phyloP scores from a whole-genome alignment of 2,329 filamentous ascomycete species.

The Lithohypha guttulata region DNA sequence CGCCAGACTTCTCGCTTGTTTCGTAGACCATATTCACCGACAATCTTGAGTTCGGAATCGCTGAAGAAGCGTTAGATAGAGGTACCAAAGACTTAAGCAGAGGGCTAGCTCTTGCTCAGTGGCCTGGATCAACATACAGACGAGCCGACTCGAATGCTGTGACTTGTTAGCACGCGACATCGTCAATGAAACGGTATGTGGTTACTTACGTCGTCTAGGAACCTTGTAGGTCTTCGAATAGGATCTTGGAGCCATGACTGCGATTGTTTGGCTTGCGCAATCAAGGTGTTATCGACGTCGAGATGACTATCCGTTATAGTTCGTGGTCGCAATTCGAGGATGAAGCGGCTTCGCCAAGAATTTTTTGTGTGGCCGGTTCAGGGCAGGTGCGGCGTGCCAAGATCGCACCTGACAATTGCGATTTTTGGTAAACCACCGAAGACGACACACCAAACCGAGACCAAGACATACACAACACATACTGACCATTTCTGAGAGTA shows the following conservation, averaged over 20 bases:
- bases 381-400: conserved; percentile 7
- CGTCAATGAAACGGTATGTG: conserved; percentile 12
- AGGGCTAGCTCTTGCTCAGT: conserved; percentile 96
- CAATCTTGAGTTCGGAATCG: conserved; percentile 98
- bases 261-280: conserved; percentile 24
- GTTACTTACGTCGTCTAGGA: conserved; percentile 64
- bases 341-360: no score
- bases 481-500: conserved; percentile 38
- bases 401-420: conserved; percentile 1
- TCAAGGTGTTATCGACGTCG: conserved; percentile 17
- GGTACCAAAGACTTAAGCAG: conserved; percentile 86
- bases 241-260: conserved; percentile 48
- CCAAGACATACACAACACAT: conserved; percentile 3
- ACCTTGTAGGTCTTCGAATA: conserved; percentile 99
- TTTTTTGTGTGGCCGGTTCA: no score
- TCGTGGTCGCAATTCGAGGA: not conserved
- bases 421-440: conserved; percentile 7
- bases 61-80: conserved; percentile 62
- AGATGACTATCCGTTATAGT: conserved; percentile 4
- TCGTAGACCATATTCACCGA: conserved; percentile 98
- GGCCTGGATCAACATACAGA: conserved; percentile 90
- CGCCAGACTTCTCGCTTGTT: conserved; percentile 99
- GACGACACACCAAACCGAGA: not conserved
- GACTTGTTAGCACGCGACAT: conserved; percentile 29
- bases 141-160: conserved; percentile 94